Evolutionary conservation across 352 stramenopile species (phyloP).

Genomic region (Pythium periplocum): DNA sequence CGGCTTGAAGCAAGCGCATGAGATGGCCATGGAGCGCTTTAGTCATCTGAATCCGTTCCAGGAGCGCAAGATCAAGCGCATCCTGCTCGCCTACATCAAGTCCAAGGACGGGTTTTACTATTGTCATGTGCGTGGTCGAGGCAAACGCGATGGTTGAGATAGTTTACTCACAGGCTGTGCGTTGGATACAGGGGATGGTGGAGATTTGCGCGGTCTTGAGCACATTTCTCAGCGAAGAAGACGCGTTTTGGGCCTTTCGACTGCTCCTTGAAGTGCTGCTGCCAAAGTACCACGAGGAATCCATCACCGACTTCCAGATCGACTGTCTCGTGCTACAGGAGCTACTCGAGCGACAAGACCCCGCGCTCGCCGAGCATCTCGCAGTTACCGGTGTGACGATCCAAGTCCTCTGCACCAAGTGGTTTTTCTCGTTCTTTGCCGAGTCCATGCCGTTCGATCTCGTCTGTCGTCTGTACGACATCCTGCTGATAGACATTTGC

Average conservation of each 20-base stretch:
- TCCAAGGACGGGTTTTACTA: slow-evolving; percentile 66
- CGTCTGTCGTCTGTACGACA: slow-evolving; percentile 71
- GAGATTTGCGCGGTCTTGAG: slow-evolving; percentile 74
- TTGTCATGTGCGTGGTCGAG: slow-evolving; percentile 37
- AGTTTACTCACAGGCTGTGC: too few relatives aligned
- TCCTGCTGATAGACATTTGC: slow-evolving; percentile 71
- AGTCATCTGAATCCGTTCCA: slow-evolving; percentile 76
- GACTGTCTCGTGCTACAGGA: slow-evolving; percentile 80
- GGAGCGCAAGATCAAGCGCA: slow-evolving; percentile 79
- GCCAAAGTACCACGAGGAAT: slow-evolving; percentile 80
- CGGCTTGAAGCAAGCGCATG: slow-evolving; percentile 60
- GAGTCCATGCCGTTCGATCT: slow-evolving; percentile 80
- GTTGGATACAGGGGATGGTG: slow-evolving; percentile 49
- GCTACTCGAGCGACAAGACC: slow-evolving; percentile 45
- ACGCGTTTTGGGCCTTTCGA: slow-evolving; percentile 75
- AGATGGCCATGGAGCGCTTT: slow-evolving; percentile 76
- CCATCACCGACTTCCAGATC: slow-evolving; percentile 73
- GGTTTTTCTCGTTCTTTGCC: slow-evolving; percentile 84
- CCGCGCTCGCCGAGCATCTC: slow-evolving; percentile 53
- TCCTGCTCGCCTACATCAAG: slow-evolving; percentile 72
- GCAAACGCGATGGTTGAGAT: too few relatives aligned
- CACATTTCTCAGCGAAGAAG: slow-evolving; percentile 71
- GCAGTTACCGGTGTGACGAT: slow-evolving; percentile 54
- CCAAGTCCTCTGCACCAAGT: slow-evolving; percentile 77
- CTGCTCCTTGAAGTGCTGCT: slow-evolving; percentile 67